Evolutionary conservation across 2,329 filamentous ascomycete genomes (phyloP).

Genomic region (Curvularia sp.): DNA sequence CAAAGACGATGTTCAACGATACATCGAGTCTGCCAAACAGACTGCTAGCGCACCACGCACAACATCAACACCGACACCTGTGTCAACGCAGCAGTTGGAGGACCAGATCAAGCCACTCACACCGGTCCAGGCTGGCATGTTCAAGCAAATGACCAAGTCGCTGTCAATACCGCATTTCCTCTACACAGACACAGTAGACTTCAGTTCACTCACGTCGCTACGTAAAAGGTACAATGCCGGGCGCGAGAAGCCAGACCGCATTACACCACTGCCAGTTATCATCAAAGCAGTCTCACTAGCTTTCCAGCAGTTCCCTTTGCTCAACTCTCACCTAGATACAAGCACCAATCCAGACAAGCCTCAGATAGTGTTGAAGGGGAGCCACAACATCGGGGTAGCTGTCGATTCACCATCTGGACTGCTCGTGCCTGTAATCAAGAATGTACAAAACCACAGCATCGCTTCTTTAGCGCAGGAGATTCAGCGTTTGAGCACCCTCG

Average conservation of each 20-base stretch:
- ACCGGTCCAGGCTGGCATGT: slow-evolving; percentile 88
- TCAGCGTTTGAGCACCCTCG: slow-evolving; percentile 73
- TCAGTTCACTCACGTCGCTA: slow-evolving; percentile 75
- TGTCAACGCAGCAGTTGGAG: slow-evolving; percentile 44
- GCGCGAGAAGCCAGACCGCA: slow-evolving; percentile 56
- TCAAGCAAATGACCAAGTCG: slow-evolving; percentile 95
- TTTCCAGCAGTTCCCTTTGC: slow-evolving; percentile 79
- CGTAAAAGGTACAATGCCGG: slow-evolving; percentile 74
- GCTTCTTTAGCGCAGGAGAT: slow-evolving; percentile 80
- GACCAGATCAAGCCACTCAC: slow-evolving; percentile 77
- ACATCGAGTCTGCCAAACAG: slow-evolving; percentile 33
- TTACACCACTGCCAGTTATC: slow-evolving; percentile 93
- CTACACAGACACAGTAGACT: slow-evolving; percentile 88
- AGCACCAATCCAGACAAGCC: slow-evolving; percentile 68
- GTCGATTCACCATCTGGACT: slow-evolving; percentile 92
- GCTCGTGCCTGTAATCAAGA: slow-evolving; percentile 88
- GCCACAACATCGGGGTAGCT: slow-evolving; percentile 94
- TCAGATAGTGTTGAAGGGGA: slow-evolving; percentile 75
- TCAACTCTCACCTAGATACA: slow-evolving; percentile 84
- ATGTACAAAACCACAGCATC: slow-evolving; percentile 80
- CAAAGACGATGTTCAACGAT: slow-evolving; percentile 82
- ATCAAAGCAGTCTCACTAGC: slow-evolving; percentile 93
- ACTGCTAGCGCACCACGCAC: slow-evolving; percentile 37
- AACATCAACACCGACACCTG: slow-evolving; percentile 38
- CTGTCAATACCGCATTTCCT: slow-evolving; percentile 93